Evolutionary conservation across 2,329 filamentous ascomycete genomes (phyloP).

Genomic region (Epichloe coenophiala): DNA sequence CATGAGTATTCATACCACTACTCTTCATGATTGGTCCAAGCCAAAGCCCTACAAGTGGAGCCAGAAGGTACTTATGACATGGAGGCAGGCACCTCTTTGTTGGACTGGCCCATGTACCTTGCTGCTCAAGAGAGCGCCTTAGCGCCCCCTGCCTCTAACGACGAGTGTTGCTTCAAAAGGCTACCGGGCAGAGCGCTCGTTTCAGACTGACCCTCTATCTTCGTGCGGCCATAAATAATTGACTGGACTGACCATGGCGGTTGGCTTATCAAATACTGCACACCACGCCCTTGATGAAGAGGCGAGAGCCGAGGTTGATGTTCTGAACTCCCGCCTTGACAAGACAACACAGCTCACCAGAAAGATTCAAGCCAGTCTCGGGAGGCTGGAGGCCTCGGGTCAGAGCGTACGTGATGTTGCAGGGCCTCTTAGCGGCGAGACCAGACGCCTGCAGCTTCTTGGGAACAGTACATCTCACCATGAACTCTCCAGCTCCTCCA

Average conservation of each 20-base stretch:
- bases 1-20: no score
- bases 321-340: conserved; percentile 61
- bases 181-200: no score
- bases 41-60: no score
- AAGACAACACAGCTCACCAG: conserved; percentile 90
- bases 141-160: no score
- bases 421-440: conserved; percentile 85
- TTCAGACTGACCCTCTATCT: not conserved
- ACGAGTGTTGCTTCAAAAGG: no score
- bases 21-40: no score
- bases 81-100: not conserved
- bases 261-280: conserved; percentile 31
- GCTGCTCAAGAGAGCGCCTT: no score
- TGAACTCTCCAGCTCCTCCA: not conserved
- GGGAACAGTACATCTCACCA: conserved; percentile 50
- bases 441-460: conserved; percentile 74
- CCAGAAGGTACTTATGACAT: not conserved
- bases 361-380: conserved; percentile 83
- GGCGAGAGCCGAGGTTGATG: conserved; percentile 55
- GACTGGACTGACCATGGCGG: conserved; percentile 28
- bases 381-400: conserved; percentile 72
- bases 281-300: conserved; percentile 48
- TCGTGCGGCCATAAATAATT: not conserved
- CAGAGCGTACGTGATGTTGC: conserved; percentile 86
- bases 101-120: no score